Evolutionary conservation across 768 basidiomycete species (phyloP).

Genomic region (Tricholoma sp.): DNA sequence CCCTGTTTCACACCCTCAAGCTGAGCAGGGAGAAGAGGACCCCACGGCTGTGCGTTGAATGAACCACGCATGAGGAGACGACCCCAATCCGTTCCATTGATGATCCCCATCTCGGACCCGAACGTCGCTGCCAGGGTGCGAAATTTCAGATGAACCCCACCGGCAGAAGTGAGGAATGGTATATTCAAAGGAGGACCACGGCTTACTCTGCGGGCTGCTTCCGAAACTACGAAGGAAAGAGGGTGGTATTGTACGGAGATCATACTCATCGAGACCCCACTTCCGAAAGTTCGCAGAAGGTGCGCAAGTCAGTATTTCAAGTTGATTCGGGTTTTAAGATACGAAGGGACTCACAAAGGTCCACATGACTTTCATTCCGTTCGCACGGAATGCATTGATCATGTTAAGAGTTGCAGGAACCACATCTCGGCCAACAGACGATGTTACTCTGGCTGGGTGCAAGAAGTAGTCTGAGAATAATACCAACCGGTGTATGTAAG

Average conservation of each 20-base stretch:
- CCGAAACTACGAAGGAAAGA: conserved; percentile 49
- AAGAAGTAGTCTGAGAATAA: conserved; percentile 50
- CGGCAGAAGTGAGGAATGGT: too few species aligned
- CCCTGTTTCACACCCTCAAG: conserved; percentile 45
- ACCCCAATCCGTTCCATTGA: conserved; percentile 50
- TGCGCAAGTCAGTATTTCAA: too few species aligned
- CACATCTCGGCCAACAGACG: conserved; percentile 52
- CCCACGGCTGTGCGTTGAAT: conserved; percentile 58
- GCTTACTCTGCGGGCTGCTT: conserved; percentile 39
- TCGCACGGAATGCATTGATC: conserved; percentile 43
- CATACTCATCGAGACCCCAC: conserved; percentile 67
- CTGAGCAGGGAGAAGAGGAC: conserved; percentile 53
- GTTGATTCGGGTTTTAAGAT: conserved; percentile 19
- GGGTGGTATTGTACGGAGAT: conserved; percentile 57
- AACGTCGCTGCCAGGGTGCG: background rate
- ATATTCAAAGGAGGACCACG: conserved; percentile 19
- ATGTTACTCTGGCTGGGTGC: conserved; percentile 51
- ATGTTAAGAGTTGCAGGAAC: conserved; percentile 48
- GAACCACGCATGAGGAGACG: conserved; percentile 53
- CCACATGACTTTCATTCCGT: conserved; percentile 22
- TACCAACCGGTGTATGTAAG: background rate
- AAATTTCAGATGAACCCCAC: background rate
- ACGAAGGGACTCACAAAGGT: conserved; percentile 35
- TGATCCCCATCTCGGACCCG: conserved; percentile 26
- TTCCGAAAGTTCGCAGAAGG: conserved; percentile 13